A percentile compares a stretch with the other conserved stretches of the same genome.
These are phyloP conservation scores for Tricholomella constricta DNA, from an alignment of 768 basidiomycete genomes.

Conservation along the genomic window DNA sequence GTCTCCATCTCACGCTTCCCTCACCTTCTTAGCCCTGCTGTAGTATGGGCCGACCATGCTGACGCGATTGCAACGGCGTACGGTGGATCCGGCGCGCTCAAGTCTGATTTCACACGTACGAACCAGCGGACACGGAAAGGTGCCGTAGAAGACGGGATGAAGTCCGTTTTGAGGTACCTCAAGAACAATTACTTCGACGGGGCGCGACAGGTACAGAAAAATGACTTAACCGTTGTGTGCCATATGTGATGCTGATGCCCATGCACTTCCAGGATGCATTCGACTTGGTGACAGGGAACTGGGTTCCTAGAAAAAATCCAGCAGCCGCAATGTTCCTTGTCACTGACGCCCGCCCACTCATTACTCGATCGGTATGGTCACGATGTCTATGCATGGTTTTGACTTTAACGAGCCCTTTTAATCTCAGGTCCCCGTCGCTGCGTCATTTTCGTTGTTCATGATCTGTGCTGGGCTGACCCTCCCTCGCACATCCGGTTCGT, in stretches of 20 bases:
- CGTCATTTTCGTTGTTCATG: conserved; percentile 85
- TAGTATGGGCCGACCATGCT: conserved; percentile 98
- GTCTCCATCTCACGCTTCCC: not conserved
- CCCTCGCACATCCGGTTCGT: conserved; percentile 84
- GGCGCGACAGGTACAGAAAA: conserved; percentile 78
- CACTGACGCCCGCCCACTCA: conserved; percentile 76
- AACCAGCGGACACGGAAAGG: conserved; percentile 87
- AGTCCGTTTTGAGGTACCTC: conserved; percentile 81
- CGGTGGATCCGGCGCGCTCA: conserved; percentile 92
- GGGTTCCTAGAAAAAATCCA: conserved; percentile 81
- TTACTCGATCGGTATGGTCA: conserved; percentile 70
- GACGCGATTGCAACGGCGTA: conserved; percentile 90
- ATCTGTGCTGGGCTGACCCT: conserved; percentile 83
- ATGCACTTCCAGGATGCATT: conserved; percentile 74
- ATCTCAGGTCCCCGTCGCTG: conserved; percentile 77
- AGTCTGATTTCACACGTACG: conserved; percentile 95
- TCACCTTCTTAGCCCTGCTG: conserved; percentile 4
- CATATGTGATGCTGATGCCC: not conserved
- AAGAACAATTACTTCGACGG: conserved; percentile 99
- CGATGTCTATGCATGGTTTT: conserved; percentile 26
- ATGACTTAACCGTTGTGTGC: not conserved
- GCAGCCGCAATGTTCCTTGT: conserved; percentile 71
- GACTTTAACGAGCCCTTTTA: conserved; percentile 2
- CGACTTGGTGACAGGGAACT: conserved; percentile 90
- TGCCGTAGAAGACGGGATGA: conserved; percentile 80